These are phyloP conservation scores for Saccharomyces hybrid DNA, from an alignment of 1,139 yeast species.

Conservation along the genomic window DNA sequence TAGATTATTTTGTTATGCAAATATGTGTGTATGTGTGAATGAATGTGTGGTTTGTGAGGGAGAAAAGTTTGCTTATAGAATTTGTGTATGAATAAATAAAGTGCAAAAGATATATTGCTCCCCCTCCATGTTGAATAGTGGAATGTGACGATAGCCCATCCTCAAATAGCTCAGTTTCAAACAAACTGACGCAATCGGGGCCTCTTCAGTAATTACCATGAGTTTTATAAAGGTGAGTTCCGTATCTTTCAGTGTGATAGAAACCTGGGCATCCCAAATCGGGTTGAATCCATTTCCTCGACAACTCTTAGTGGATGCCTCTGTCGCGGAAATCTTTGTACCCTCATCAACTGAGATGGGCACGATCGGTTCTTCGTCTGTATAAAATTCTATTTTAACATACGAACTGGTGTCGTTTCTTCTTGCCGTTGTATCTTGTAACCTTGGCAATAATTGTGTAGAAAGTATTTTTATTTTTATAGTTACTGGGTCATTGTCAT, in stretches of 20 bases:
- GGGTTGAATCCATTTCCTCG: slow-evolving; percentile 77
- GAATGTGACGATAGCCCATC: slow-evolving; percentile 74
- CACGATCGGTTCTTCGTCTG: slow-evolving; percentile 33
- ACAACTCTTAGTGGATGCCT: slow-evolving; percentile 24
- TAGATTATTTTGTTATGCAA: not conserved
- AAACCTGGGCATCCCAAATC: slow-evolving; percentile 55
- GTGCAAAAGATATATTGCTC: slow-evolving; percentile 77
- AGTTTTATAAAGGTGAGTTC: slow-evolving; percentile 49
- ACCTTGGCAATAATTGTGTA: slow-evolving; percentile 78
- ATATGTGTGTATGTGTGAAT: not conserved
- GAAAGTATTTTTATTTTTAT: slow-evolving; percentile 53
- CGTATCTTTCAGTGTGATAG: slow-evolving; percentile 38
- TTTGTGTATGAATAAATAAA: slow-evolving; percentile 42
- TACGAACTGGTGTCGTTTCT: slow-evolving; percentile 21
- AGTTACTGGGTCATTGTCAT: slow-evolving; percentile 11
- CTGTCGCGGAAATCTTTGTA: slow-evolving; percentile 5
- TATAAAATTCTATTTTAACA: slow-evolving; percentile 21
- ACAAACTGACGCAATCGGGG: slow-evolving; percentile 51
- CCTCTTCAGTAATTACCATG: slow-evolving; percentile 38
- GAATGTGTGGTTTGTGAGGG: not conserved
- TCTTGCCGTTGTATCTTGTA: slow-evolving; percentile 38
- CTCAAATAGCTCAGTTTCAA: slow-evolving; percentile 50
- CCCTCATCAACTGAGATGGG: slow-evolving; percentile 5
- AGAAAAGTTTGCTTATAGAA: not conserved
- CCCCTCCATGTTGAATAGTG: slow-evolving; percentile 67